Conservation (phyloP, 2,329 filamentous ascomycete species). For the Pseudogymnoascus sp. region DNA sequence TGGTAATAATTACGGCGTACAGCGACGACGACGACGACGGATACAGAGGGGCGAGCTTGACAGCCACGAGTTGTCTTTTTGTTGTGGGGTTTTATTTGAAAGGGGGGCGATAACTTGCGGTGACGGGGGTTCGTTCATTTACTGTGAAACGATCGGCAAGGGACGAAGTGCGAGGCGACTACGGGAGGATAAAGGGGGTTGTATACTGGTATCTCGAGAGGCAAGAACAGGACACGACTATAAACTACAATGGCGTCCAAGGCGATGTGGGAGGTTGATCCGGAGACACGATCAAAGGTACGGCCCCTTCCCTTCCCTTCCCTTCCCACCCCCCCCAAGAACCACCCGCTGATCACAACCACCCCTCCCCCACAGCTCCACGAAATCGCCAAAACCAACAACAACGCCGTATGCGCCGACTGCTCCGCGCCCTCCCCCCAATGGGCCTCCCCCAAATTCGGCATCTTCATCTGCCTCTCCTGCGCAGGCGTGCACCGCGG, state of each 20-base stretch:
- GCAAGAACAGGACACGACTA: neutral
- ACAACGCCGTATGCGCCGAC: slow-evolving; percentile 88
- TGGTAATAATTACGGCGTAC: neutral
- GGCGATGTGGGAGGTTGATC: slow-evolving; percentile 97
- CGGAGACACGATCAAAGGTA: slow-evolving; percentile 93
- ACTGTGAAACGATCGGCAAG: neutral
- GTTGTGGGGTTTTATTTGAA: neutral
- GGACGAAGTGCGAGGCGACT: neutral
- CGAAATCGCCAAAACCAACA: slow-evolving; percentile 80
- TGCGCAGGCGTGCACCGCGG: slow-evolving; percentile 93
- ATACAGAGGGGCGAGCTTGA: too few species aligned
- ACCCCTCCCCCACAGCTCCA: slow-evolving; percentile 54
- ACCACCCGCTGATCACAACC: slow-evolving; percentile 8
- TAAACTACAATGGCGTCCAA: slow-evolving; percentile 49
- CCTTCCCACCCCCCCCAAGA: neutral
- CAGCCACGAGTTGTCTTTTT: too few species aligned
- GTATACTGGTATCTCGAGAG: neutral
- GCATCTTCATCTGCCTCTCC: slow-evolving; percentile 95
- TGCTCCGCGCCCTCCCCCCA: slow-evolving; percentile 93
- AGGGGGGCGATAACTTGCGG: neutral
- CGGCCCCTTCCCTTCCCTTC: slow-evolving; percentile 17
- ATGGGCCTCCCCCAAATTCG: slow-evolving; percentile 97
- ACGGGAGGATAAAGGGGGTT: neutral
- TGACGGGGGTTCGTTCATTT: neutral
- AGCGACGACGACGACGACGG: neutral